Evolutionary conservation across 169 alveolate genomes (phyloP).

Genomic region (Perkinsus marinus): DNA sequence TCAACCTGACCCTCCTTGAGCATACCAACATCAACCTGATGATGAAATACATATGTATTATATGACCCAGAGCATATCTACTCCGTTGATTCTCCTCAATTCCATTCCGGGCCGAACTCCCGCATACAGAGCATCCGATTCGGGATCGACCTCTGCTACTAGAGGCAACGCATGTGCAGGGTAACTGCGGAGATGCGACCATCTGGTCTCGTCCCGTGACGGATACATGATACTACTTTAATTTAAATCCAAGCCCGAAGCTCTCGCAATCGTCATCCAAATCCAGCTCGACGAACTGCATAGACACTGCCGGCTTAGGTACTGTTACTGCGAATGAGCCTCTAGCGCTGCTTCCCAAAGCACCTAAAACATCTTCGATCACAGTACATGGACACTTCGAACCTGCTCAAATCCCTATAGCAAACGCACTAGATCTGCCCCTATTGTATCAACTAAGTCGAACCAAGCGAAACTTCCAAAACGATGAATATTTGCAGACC

Average conservation of each 20-base stretch:
- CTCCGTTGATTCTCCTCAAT: not conserved
- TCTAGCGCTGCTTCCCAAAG: not conserved
- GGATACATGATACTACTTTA: not conserved
- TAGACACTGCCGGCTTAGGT: not conserved
- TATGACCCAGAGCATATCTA: not conserved
- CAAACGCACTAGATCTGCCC: too few species aligned
- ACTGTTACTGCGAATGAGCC: not conserved
- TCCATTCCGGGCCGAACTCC: not conserved
- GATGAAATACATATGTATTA: not conserved
- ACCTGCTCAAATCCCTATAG: too few species aligned
- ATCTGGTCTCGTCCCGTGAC: not conserved
- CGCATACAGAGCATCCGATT: not conserved
- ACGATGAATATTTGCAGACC: too few species aligned
- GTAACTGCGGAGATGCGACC: not conserved
- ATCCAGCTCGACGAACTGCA: not conserved
- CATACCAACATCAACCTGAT: not conserved
- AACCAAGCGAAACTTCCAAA: too few species aligned
- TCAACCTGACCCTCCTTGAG: not conserved
- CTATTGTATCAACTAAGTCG: too few species aligned
- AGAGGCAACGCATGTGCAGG: not conserved
- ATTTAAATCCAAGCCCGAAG: not conserved
- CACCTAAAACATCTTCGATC: not conserved
- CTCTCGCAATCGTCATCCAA: not conserved
- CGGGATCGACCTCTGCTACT: not conserved
- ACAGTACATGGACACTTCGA: too few species aligned